Evolutionary conservation across 2,329 filamentous ascomycete genomes (phyloP), one percentile per base, ranked within the genome.

Genomic region (Penicillium nordicum): DNA sequence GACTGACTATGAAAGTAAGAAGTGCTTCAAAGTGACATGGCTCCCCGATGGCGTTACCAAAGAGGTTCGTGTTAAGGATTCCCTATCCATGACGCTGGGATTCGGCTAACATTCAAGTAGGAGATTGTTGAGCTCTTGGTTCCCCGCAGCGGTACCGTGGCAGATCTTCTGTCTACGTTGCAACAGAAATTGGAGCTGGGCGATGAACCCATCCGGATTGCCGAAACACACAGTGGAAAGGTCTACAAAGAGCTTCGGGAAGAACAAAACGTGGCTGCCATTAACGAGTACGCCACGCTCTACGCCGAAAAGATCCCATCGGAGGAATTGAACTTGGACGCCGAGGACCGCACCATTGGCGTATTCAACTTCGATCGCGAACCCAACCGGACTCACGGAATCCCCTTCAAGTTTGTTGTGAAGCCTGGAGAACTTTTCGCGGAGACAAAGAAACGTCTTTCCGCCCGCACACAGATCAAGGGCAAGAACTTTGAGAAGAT

Each of bases 401-500:
- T 96, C 43, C 94, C 94, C 0, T 99, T 99, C 81, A 88, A 88
- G 66, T 96, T 99, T 72, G 78, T 94, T 53, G 74, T 97, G 40
- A 88, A 92, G 64, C 86, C 90, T 73, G 89, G 86, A 52, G 94
- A 99, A 73, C 80, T 82, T 38, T 97, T 99, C 76, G 86, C 85
- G 57, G 90, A 97, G 34, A 97, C 92, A 42, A 97, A 93, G 78
- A 91, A 96, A 76, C 86, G 94, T n/a, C 80, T 99, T 4, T 92
- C 94, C 65, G 93, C 92, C 74, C 84, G 93, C 57, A 96, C 90
- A 0, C 92, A 92, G 27, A 87, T 99, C 77, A 97, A 97, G 76
- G 95, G 94, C 74, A 99, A 99, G 80, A 91, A 91, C 63, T 92
- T 99, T 65, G 93, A 99, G 75, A 97, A 97, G 81, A 94, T 99